These are phyloP conservation scores for Friedmanniomyces endolithicus DNA, from an alignment of 495 filamentous ascomycete genomes.

Conservation along the genomic window DNA sequence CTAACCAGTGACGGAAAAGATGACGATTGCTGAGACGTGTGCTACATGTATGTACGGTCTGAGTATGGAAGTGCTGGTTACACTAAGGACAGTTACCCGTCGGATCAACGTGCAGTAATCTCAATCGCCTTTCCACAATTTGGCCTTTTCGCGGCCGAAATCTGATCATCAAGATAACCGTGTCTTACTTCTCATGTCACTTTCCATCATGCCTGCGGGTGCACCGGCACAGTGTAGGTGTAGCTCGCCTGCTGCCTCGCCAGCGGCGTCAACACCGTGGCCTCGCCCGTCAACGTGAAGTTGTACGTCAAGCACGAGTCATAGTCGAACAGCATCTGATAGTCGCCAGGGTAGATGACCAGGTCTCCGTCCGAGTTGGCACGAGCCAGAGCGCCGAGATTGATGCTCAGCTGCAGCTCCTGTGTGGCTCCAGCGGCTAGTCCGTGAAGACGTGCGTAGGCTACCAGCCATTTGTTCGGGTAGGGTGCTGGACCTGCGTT, in stretches of 20 bases:
- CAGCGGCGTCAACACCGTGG: conserved; percentile 26
- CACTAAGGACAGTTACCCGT: too few species aligned
- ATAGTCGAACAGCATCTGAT: conserved; percentile 46
- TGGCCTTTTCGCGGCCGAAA: neutral
- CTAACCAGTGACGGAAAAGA: too few species aligned
- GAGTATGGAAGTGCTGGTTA: too few species aligned
- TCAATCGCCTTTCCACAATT: too few species aligned
- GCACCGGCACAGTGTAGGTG: conserved; percentile 14
- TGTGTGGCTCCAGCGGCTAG: conserved; percentile 33
- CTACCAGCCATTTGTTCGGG: conserved; percentile 52
- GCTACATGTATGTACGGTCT: too few species aligned
- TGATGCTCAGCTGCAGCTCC: conserved; percentile 37
- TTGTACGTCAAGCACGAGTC: conserved; percentile 25
- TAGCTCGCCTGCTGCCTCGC: conserved; percentile 4
- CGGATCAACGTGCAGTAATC: too few species aligned
- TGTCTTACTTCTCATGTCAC: too few species aligned
- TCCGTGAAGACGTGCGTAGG: conserved; percentile 42
- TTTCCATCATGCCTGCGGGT: conserved; percentile 1
- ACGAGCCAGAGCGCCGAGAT: conserved; percentile 45
- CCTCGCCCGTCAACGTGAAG: conserved; percentile 36
- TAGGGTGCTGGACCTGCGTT: conserved; percentile 46
- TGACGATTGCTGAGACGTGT: too few species aligned
- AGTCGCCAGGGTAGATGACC: conserved; percentile 53
- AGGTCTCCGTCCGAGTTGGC: conserved; percentile 46
- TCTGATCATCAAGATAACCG: neutral